Evolutionary conservation across 2,329 filamentous ascomycete species (phyloP).

Genomic region (Diaporthe sp.): DNA sequence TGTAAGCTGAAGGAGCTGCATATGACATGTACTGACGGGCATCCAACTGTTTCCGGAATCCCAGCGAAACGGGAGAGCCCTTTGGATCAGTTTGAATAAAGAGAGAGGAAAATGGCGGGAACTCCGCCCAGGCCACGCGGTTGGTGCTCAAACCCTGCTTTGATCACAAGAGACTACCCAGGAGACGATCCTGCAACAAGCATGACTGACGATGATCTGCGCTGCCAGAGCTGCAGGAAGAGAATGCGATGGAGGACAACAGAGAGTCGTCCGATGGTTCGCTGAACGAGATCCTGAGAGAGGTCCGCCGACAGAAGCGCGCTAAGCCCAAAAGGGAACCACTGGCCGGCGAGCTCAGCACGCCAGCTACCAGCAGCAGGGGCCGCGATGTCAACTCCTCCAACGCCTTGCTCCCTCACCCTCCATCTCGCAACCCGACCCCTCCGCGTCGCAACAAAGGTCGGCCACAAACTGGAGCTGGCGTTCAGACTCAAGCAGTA

Average conservation of each 20-base stretch:
- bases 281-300: not conserved
- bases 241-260: not conserved
- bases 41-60: not conserved
- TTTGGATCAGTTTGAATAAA: not conserved
- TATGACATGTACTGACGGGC: not conserved
- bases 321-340: constrained; percentile 27
- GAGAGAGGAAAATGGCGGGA: not conserved
- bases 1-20: not conserved
- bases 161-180: not conserved
- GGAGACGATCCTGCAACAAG: not conserved
- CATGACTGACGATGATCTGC: not conserved
- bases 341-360: constrained; percentile 19
- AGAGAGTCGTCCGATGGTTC: not conserved
- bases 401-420: constrained; percentile 1
- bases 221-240: not conserved
- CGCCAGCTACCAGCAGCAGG: constrained; percentile 25
- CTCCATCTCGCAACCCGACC: constrained; percentile 6
- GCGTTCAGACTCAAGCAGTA: constrained; percentile 26
- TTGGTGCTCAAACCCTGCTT: not conserved
- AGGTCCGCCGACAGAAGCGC: not conserved
- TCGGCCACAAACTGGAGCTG: constrained; percentile 22
- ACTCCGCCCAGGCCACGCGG: not conserved
- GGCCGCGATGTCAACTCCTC: constrained; percentile 29
- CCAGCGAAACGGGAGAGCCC: not conserved
- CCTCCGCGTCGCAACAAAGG: constrained; percentile 19